Evolutionary conservation across 2,329 filamentous ascomycete species (phyloP).

Genomic region (Elsinoe batatas): DNA sequence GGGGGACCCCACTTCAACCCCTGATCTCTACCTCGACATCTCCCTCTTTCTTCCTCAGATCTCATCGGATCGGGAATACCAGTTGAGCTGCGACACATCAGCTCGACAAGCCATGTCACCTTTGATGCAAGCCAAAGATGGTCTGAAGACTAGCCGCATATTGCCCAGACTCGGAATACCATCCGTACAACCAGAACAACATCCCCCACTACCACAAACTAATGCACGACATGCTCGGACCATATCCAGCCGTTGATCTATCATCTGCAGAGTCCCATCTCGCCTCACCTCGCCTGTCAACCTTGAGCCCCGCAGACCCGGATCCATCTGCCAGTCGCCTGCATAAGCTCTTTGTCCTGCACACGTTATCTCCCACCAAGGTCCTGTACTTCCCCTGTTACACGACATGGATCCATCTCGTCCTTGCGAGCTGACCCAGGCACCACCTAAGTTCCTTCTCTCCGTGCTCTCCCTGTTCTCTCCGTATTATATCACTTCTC

Average conservation of each 20-base stretch:
- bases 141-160: not conserved
- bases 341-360: not conserved
- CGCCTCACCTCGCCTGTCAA: not conserved
- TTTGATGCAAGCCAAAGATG: not conserved
- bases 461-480: not conserved
- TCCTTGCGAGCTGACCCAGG: not conserved
- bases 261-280: not conserved
- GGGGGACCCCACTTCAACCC: conserved; percentile 2
- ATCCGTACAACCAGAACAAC: not conserved
- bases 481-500: not conserved
- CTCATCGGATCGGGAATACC: not conserved
- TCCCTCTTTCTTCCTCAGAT: not conserved
- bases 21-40: not conserved
- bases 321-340: not conserved
- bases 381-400: conserved; percentile 1
- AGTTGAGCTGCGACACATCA: too few relatives aligned
- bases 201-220: not conserved
- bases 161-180: not conserved
- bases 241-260: not conserved
- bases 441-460: not conserved
- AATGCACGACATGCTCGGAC: conserved; percentile 10
- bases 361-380: not conserved
- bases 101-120: not conserved
- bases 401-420: conserved; percentile 11
- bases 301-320: conserved; percentile 1